A percentile compares a stretch with the other conserved stretches of the same genome.
These are phyloP conservation scores for Rosa rugosa DNA, from an alignment of 306 rosid species.

Conservation along the genomic window DNA sequence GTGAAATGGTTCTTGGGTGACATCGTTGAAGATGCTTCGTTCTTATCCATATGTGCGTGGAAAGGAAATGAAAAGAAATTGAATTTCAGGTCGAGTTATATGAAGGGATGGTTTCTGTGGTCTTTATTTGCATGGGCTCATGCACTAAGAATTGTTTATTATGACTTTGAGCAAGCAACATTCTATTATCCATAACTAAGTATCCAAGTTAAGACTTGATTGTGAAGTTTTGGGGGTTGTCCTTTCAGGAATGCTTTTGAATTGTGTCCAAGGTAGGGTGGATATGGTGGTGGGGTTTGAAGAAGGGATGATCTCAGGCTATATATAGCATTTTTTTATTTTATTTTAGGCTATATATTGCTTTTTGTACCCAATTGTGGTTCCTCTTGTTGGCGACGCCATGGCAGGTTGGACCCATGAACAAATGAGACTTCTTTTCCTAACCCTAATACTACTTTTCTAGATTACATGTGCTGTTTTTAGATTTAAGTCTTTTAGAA, in stretches of 20 bases:
- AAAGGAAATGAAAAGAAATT: neutral
- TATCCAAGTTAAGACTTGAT: neutral
- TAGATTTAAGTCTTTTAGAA: neutral
- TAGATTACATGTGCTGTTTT: neutral
- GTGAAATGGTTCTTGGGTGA: neutral
- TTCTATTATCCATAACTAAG: conserved; percentile 22
- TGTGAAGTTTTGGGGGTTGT: conserved; percentile 21
- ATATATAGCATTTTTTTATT: no score
- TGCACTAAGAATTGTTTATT: neutral
- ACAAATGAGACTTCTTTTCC: neutral
- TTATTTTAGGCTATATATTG: neutral
- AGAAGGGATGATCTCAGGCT: conserved; percentile 20
- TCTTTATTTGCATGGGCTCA: neutral
- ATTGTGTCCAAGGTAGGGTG: conserved; percentile 32
- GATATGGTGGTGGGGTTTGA: conserved; percentile 30
- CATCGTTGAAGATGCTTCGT: conserved; percentile 8
- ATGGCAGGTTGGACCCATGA: conserved; percentile 26
- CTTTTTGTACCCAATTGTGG: conserved; percentile 16
- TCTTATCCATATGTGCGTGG: conserved; percentile 34
- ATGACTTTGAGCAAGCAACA: neutral
- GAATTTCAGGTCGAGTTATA: neutral
- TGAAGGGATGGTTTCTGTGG: neutral
- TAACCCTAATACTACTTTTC: neutral
- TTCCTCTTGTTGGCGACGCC: conserved; percentile 45
- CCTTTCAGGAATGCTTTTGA: conserved; percentile 1